Evolutionary conservation across 139 green algal species (phyloP), one percentile per base, ranked within the genome.

Genomic region (Pleodorina starrii): DNA sequence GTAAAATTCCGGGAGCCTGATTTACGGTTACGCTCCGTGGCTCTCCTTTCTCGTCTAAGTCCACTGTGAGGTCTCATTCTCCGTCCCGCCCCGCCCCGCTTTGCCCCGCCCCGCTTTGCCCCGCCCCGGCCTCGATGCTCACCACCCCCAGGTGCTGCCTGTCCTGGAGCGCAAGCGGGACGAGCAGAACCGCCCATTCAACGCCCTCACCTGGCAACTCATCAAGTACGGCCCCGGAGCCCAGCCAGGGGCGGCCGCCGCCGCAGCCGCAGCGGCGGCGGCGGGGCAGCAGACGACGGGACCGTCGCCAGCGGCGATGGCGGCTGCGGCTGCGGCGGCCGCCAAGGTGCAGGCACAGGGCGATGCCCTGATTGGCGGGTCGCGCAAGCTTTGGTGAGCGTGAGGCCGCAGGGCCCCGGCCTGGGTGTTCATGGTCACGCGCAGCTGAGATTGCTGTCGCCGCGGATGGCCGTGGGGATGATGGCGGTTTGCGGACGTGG

Each of bases 161-260:
- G 43, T 63, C 27, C 29, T 87, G 43, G 81, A 87, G 40, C 81
- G 81, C 44, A 38, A 25, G 19, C 81, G 81, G 10, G 81, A 87
- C 60, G 43, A 78, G 1, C 42, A 32, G 36, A 46, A 40, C 32
- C 81, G 81, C 27, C 81, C 81, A 2, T 63, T 25, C 43, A 78
- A 48, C 60, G 12, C 44, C n/a, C 43, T 77, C 7, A 63, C n/a
- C n/a, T 78, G 60, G 81, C 42, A 40, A n/a, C 42, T 87, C 29
- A 63, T 87, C 81, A 77, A 77, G 60, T 23, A n/a, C 27, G 81
- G 81, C 2, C n/a, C 60, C 6, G 81, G 60, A 19, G 60, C 60
- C 4, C 60, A 77, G 81, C 42, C 60, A 29, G 60, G 60, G 35
- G 57, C 57, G 46, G 79, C 79, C 0, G 36, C 79, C 14, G 60